phyloP scores from a whole-genome alignment of 768 basidiomycete species.

The Macrolepiota fuliginosa region DNA sequence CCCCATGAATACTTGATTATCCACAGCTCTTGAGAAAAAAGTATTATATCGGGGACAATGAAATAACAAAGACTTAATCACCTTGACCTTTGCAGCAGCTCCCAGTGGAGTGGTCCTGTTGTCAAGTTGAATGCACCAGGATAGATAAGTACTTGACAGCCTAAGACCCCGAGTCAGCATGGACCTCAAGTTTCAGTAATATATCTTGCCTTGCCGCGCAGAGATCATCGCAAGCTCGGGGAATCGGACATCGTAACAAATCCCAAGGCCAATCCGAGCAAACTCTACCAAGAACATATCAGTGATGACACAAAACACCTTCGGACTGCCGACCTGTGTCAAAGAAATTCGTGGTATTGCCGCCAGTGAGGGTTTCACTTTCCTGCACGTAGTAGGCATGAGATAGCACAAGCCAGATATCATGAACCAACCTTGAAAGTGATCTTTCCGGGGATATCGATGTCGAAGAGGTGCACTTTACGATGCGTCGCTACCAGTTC shows the following conservation, averaged over 20 bases:
- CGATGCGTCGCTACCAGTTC: conserved; percentile 85
- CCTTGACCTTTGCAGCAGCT: conserved; percentile 84
- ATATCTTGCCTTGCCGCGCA: conserved; percentile 70
- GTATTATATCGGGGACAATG: neutral
- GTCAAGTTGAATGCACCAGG: conserved; percentile 95
- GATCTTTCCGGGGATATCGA: conserved; percentile 92
- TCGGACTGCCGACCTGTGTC: conserved; percentile 67
- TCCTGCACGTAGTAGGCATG: conserved; percentile 47
- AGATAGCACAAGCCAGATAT: neutral
- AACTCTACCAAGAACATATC: conserved; percentile 55
- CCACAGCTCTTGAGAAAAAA: conserved; percentile 54
- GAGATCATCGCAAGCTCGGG: conserved; percentile 92
- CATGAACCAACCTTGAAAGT: conserved; percentile 65
- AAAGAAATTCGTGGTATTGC: conserved; percentile 71
- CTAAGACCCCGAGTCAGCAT: conserved; percentile 31
- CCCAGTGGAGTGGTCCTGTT: conserved; percentile 96
- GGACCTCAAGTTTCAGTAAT: neutral
- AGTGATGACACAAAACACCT: conserved; percentile 1
- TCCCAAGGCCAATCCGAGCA: conserved; percentile 93
- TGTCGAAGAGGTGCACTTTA: conserved; percentile 97
- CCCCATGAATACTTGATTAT: conserved; percentile 94
- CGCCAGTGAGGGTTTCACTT: conserved; percentile 83
- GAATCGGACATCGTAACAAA: conserved; percentile 96
- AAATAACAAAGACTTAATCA: conserved; percentile 27
- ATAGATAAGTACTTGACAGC: conserved; percentile 86